Conservation (phyloP, 2,329 filamentous ascomycete species). For the Pleurostoma richardsiae region DNA sequence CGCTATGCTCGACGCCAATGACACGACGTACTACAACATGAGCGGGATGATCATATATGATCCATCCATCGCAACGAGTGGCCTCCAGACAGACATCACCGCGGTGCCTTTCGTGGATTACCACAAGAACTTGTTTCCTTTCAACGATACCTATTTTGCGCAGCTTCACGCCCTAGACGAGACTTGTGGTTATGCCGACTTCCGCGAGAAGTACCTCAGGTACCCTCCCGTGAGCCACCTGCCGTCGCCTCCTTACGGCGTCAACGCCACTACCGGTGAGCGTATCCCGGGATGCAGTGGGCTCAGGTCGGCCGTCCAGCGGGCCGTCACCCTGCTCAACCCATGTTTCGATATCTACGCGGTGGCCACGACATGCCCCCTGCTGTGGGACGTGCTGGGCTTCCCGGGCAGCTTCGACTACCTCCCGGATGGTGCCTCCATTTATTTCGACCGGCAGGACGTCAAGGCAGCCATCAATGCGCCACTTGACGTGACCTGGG, state of each 20-base stretch:
- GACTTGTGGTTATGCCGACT: conserved; percentile 56
- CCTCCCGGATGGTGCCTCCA: conserved; percentile 44
- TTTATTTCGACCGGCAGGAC: conserved; percentile 64
- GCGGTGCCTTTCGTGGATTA: conserved; percentile 52
- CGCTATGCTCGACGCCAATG: conserved; percentile 57
- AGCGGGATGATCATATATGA: conserved; percentile 66
- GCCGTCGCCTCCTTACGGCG: conserved; percentile 38
- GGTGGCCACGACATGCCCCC: conserved; percentile 62
- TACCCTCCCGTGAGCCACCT: conserved; percentile 62
- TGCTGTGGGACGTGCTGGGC: conserved; percentile 58
- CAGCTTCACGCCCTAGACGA: conserved; percentile 43
- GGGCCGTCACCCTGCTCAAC: conserved; percentile 51
- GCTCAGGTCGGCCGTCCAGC: conserved; percentile 41
- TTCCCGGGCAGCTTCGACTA: conserved; percentile 59
- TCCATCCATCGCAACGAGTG: conserved; percentile 50
- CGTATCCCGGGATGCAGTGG: conserved; percentile 46
- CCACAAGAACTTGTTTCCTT: conserved; percentile 50
- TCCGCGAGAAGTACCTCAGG: conserved; percentile 50
- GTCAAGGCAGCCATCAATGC: conserved; percentile 69
- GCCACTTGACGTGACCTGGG: conserved; percentile 47
- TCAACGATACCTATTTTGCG: conserved; percentile 51
- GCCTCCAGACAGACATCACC: conserved; percentile 35
- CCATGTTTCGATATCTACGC: conserved; percentile 73
- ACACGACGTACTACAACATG: conserved; percentile 61
- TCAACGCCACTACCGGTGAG: conserved; percentile 22